Evolutionary conservation across 305 asterid species (phyloP).

Genomic region (Salvia sclarea): DNA sequence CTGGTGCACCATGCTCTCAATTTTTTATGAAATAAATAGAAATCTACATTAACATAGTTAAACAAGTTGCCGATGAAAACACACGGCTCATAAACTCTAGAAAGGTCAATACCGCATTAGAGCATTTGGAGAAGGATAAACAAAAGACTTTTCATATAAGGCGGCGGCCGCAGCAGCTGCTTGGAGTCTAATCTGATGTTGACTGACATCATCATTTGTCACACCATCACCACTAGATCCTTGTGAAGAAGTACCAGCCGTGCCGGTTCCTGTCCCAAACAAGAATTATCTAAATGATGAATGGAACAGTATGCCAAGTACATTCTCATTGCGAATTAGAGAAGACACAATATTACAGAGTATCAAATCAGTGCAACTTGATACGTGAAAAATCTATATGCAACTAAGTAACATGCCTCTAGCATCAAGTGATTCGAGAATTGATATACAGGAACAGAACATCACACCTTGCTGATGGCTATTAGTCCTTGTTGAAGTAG

Average conservation of each 20-base stretch:
- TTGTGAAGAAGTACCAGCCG: slow-evolving; percentile 53
- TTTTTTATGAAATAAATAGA: not conserved
- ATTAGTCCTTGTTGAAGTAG: slow-evolving; percentile 49
- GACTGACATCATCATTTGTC: slow-evolving; percentile 48
- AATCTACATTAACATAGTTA: not conserved
- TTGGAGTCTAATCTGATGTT: slow-evolving; percentile 74
- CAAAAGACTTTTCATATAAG: slow-evolving; percentile 80
- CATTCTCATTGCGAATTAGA: not conserved
- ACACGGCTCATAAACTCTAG: not conserved
- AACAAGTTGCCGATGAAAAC: not conserved
- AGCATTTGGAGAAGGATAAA: slow-evolving; percentile 72
- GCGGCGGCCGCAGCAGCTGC: slow-evolving; percentile 89
- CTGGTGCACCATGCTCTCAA: not conserved
- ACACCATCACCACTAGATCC: slow-evolving; percentile 48
- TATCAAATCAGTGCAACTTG: slow-evolving; percentile 4
- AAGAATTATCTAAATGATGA: slow-evolving; percentile 26
- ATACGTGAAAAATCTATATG: not conserved
- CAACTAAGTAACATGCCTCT: not conserved
- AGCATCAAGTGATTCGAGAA: not conserved
- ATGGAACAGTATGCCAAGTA: not conserved
- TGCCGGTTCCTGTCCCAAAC: slow-evolving; percentile 40
- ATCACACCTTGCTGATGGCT: slow-evolving; percentile 64
- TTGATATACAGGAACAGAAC: not conserved
- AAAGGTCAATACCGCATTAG: slow-evolving; percentile 52
- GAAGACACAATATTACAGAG: slow-evolving; percentile 18